Evolutionary conservation across 352 stramenopile species (phyloP), one percentile per base, ranked within the genome.

Genomic region (Stramenopiles sp.): DNA sequence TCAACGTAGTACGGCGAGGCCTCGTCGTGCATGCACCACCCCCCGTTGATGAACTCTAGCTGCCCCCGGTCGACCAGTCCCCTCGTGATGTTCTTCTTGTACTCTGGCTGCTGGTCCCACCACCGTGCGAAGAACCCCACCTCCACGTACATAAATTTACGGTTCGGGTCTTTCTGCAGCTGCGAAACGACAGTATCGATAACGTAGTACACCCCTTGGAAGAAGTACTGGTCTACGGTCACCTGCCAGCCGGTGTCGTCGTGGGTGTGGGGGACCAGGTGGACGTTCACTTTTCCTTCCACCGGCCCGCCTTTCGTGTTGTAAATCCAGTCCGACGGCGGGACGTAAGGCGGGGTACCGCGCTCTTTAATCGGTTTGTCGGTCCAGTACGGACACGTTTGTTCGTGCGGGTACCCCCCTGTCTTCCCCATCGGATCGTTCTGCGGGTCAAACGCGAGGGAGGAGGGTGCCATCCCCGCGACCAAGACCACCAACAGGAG

Each of bases 1-100:
- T 89, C 93, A 34, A 94, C 91, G 79, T 94, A 98, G 83, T 97
- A 91, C 48, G 93, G 85, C 6, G 88, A 86, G 1, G 94, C 95
- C 79, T 99, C 95, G 80, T 99, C 95, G 77, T 98, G 93, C 95
- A 98, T 98, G 81, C 86, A 94, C 94, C 94, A 99, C 49, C 93
- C 94, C 37, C 93, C 94, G 76, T 98, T 97, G 75, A 94, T 88
- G 75, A 80, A 88, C 73, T 92, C 87, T 1, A 98, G 83, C 12
- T 93, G 90, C 0, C 90, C 85, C 37, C 94, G 86, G 30, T 85
- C 81, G 4, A 98, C 90, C 1, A 98, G 83, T 49, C 87, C 79
- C 74, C 88, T 87, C 3, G 97, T 84, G 1, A 84, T 68, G 32
- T 76, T 74, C 74, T 94, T 90, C 32, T 84, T 84, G 12, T 83